Conservation (phyloP, 495 filamentous ascomycete genomes). For the Tirmania nivea region DNA sequence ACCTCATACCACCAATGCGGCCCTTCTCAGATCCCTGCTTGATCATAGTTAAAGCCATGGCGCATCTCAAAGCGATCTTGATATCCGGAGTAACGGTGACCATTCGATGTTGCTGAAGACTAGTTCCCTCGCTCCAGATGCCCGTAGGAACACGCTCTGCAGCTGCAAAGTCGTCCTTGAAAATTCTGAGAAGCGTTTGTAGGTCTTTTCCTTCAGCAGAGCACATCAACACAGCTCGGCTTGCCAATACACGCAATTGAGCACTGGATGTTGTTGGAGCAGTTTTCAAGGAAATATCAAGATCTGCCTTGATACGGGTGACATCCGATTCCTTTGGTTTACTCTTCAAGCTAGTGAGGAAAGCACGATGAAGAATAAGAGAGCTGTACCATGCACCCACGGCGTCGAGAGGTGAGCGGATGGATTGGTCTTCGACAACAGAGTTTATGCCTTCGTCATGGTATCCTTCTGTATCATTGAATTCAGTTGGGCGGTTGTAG, state of each 20-base stretch:
- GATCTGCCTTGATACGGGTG: slow-evolving; percentile 30
- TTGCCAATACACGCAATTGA: slow-evolving; percentile 55
- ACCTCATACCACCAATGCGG: slow-evolving; percentile 23
- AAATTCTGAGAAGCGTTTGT: slow-evolving; percentile 29
- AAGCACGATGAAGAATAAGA: slow-evolving; percentile 45
- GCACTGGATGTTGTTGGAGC: slow-evolving; percentile 61
- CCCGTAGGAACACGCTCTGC: slow-evolving; percentile 3
- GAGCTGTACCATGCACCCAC: slow-evolving; percentile 81
- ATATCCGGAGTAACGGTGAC: slow-evolving; percentile 40
- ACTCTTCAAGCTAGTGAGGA: slow-evolving; percentile 38
- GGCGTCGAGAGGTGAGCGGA: slow-evolving; percentile 72
- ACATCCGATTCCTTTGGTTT: slow-evolving; percentile 15
- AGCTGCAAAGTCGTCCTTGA: slow-evolving; percentile 21
- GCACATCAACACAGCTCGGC: slow-evolving; percentile 37
- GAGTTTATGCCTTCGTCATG: slow-evolving; percentile 50
- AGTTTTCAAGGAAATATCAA: slow-evolving; percentile 46
- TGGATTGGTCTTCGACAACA: slow-evolving; percentile 68
- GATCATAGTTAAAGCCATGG: slow-evolving; percentile 56
- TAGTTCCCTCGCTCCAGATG: slow-evolving; percentile 20
- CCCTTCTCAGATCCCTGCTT: slow-evolving; percentile 24
- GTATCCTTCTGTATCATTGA: slow-evolving; percentile 31
- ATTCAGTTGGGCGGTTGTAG: slow-evolving; percentile 57
- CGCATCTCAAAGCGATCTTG: slow-evolving; percentile 50
- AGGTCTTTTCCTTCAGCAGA: slow-evolving; percentile 34
- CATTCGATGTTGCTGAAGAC: slow-evolving; percentile 15